Percentiles rank a stretch among this genome's conserved stretches.
phyloP scores from a whole-genome alignment of 106 monocot genomes.

The Ottelia alismoides region DNA sequence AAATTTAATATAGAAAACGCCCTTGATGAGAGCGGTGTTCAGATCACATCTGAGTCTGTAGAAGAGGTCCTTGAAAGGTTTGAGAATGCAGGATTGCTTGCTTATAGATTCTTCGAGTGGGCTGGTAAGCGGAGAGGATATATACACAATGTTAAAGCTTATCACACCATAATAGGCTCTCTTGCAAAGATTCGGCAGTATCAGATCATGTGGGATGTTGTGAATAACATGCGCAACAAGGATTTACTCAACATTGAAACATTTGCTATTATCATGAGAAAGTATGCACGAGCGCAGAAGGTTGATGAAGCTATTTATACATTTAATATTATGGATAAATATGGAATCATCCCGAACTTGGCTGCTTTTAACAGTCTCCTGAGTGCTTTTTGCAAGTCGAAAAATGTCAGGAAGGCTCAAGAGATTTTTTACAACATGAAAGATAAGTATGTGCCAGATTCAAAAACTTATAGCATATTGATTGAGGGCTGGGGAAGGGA shows the following conservation, averaged over 20 bases:
- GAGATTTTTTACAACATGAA: constrained; percentile 72
- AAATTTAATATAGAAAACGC: constrained; percentile 46
- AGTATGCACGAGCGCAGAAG: constrained; percentile 77
- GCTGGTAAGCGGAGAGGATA: constrained; percentile 31
- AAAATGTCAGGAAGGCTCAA: constrained; percentile 86
- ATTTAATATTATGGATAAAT: constrained; percentile 83
- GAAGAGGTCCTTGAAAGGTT: constrained; percentile 47
- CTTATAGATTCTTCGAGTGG: constrained; percentile 92
- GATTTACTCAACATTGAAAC: constrained; percentile 73
- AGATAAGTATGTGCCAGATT: constrained; percentile 46
- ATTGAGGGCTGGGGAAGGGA: constrained; percentile 90
- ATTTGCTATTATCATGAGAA: constrained; percentile 74
- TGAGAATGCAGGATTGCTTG: constrained; percentile 80
- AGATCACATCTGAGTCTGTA: constrained; percentile 27
- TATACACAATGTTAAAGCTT: constrained; percentile 45
- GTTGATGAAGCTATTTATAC: constrained; percentile 77
- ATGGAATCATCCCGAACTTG: constrained; percentile 42
- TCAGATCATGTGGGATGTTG: constrained; percentile 80
- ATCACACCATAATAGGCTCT: constrained; percentile 68
- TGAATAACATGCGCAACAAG: constrained; percentile 44
- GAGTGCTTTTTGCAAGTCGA: constrained; percentile 79
- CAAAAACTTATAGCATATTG: constrained; percentile 81
- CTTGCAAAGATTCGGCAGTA: constrained; percentile 91
- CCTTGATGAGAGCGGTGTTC: constrained; percentile 48
- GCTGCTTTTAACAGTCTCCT: constrained; percentile 76